A percentile compares a stretch with the other conserved stretches of the same genome.
Conservation (phyloP, 140 eudicot species). For the Cichorium intybus region DNA sequence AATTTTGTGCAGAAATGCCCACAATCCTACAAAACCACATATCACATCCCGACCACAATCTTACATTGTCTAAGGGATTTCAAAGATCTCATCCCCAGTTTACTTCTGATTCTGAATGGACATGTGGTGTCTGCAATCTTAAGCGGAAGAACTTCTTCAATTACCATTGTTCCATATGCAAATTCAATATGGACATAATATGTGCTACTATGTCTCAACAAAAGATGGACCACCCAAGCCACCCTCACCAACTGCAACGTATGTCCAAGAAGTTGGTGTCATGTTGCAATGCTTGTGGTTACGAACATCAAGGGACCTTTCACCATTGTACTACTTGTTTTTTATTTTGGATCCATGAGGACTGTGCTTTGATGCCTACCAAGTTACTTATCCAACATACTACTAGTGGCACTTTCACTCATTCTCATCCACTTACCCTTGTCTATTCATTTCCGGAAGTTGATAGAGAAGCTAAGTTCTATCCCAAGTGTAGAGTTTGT, state of each 20-base stretch:
- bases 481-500: not conserved
- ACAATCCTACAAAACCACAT: not conserved
- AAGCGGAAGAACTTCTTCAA: too few relatives aligned
- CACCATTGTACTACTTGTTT: slow-evolving; percentile 8
- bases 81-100: too few relatives aligned
- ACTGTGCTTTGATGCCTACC: not conserved
- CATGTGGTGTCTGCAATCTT: not conserved
- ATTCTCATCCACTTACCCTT: too few relatives aligned
- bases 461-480: not conserved
- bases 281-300: not conserved
- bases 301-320: slow-evolving; percentile 3
- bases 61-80: not conserved
- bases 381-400: not conserved
- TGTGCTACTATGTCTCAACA: too few relatives aligned
- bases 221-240: too few relatives aligned
- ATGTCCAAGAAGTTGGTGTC: not conserved
- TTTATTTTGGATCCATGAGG: not conserved
- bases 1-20: slow-evolving; percentile 13
- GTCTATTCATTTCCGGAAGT: not conserved
- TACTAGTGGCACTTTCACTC: too few relatives aligned
- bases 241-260: too few relatives aligned
- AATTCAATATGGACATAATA: too few relatives aligned
- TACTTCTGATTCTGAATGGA: not conserved
- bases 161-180: not conserved
- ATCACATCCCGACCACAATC: slow-evolving; percentile 10